Conservation (phyloP, 257 asterid genomes). For the Solanum sitiens region DNA sequence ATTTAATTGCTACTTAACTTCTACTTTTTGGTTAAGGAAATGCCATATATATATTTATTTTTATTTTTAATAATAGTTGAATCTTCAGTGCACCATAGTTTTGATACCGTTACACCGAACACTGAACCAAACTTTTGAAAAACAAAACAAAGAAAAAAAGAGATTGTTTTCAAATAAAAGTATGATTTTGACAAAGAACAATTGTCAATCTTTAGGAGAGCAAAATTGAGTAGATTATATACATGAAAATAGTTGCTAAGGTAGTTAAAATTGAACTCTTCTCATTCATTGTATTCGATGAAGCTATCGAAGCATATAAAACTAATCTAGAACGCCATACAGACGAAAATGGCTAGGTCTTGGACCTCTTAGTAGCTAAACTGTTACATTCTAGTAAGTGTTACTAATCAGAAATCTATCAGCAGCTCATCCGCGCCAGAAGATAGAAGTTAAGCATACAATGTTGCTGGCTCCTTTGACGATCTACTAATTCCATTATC, state of each 20-base stretch:
- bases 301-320: not conserved
- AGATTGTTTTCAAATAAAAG: too few relatives aligned
- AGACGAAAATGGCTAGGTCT: not conserved
- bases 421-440: not conserved
- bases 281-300: not conserved
- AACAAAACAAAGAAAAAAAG: too few relatives aligned
- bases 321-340: not conserved
- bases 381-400: not conserved
- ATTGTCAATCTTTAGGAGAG: not conserved
- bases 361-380: not conserved
- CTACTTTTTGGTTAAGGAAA: too few relatives aligned
- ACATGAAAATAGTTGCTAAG: not conserved
- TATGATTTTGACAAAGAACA: not conserved
- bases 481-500: conserved; percentile 18
- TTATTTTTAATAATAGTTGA: too few relatives aligned
- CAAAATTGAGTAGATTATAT: not conserved
- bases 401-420: not conserved
- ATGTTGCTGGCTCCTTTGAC: conserved; percentile 13
- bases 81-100: too few relatives aligned
- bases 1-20: too few relatives aligned
- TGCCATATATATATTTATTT: not conserved
- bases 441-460: conserved; percentile 11
- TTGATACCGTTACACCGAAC: too few relatives aligned
- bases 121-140: too few relatives aligned
- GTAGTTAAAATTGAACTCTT: not conserved